These are phyloP conservation scores for Hericium rajendrae DNA, from an alignment of 768 basidiomycete species.

Conservation along the genomic window DNA sequence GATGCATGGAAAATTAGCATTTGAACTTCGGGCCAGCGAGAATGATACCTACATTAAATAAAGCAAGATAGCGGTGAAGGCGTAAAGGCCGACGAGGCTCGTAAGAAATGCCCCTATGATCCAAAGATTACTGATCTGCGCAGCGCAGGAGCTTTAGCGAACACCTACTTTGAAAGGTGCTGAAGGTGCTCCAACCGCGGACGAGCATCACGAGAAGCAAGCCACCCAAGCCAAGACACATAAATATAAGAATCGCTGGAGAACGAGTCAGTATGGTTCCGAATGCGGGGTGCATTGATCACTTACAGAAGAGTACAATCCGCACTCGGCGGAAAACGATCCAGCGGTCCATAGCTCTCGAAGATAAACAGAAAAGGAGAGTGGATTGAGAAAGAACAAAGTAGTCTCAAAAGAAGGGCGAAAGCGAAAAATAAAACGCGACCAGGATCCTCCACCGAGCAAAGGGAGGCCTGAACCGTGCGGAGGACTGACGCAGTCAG, in stretches of 20 bases:
- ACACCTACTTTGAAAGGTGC: constrained; percentile 2
- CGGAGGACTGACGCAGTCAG: too few relatives aligned
- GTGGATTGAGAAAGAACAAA: too few relatives aligned
- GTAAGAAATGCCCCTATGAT: not conserved
- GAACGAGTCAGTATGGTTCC: not conserved
- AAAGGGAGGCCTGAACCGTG: too few relatives aligned
- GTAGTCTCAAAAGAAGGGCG: too few relatives aligned
- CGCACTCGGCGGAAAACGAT: constrained; percentile 11
- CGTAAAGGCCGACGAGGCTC: constrained; percentile 1
- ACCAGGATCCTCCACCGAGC: too few relatives aligned
- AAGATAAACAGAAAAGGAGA: not conserved
- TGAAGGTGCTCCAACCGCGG: constrained; percentile 1
- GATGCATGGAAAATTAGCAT: not conserved
- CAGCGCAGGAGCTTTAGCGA: not conserved
- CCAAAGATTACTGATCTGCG: not conserved
- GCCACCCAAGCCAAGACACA: constrained; percentile 1
- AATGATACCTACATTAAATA: constrained; percentile 8
- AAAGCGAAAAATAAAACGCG: too few relatives aligned
- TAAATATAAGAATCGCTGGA: constrained; percentile 4
- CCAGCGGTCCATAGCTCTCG: constrained; percentile 7
- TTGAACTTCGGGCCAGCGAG: not conserved
- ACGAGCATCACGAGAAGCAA: constrained; percentile 3
- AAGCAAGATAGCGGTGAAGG: constrained; percentile 6
- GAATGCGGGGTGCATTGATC: not conserved
- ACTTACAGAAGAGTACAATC: constrained; percentile 7